These are phyloP conservation scores for Trichoderma pleuroti DNA, from an alignment of 2,329 filamentous ascomycete species.

Conservation along the genomic window DNA sequence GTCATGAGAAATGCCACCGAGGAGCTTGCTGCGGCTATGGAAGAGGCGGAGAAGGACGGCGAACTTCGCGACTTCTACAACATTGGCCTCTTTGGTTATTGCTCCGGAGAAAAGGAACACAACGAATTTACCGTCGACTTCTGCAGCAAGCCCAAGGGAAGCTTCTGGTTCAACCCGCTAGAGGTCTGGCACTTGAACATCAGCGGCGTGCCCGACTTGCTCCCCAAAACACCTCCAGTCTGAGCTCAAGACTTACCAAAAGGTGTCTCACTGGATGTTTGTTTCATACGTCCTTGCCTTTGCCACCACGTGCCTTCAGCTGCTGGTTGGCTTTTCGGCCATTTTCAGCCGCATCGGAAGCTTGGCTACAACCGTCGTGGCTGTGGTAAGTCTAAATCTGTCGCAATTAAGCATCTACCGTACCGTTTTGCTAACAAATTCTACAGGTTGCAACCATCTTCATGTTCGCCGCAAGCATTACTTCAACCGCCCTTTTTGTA, in stretches of 20 bases:
- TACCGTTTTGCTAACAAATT: not conserved
- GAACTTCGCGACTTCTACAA: conserved; percentile 12
- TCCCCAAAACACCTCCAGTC: conserved; percentile 9
- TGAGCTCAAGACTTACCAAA: conserved; percentile 4
- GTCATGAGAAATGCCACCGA: not conserved
- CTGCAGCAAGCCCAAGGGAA: conserved; percentile 8
- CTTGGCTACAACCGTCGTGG: not conserved
- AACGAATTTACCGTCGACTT: not conserved
- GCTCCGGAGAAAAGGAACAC: not conserved
- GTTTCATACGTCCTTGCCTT: conserved; percentile 10
- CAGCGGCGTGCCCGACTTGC: not conserved
- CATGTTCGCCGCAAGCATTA: conserved; percentile 2
- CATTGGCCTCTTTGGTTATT: conserved; percentile 12
- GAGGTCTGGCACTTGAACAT: conserved; percentile 13
- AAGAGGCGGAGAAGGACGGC: not conserved
- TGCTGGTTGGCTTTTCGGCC: conserved; percentile 7
- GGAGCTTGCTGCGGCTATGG: conserved; percentile 7
- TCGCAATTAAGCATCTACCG: not conserved
- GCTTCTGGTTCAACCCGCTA: conserved; percentile 15
- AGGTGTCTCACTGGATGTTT: conserved; percentile 16
- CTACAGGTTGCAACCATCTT: not conserved
- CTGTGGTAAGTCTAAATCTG: not conserved
- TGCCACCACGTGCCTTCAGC: not conserved
- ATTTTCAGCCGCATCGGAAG: conserved; percentile 13
- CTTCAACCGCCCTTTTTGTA: not conserved